Percentiles rank a stretch among this genome's conserved stretches.
Evolutionary conservation across 805 yeast species (phyloP).

Genomic region (Wickerhamomyces chambardii): DNA sequence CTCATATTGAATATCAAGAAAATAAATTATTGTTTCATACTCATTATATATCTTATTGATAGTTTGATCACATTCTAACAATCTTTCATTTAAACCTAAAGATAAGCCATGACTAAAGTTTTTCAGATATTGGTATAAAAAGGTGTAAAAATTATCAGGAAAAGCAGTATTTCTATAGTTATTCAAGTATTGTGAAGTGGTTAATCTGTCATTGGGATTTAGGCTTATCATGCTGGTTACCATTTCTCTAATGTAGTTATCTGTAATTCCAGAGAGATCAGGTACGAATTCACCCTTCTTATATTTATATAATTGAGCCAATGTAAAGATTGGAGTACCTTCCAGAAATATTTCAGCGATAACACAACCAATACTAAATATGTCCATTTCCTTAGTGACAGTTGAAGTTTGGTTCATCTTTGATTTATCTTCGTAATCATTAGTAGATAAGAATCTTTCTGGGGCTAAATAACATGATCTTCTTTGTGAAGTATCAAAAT

Average conservation of each 20-base stretch:
- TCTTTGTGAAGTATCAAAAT: constrained; percentile 84
- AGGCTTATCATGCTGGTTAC: constrained; percentile 54
- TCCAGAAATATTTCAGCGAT: constrained; percentile 85
- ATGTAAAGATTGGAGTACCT: constrained; percentile 78
- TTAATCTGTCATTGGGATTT: constrained; percentile 51
- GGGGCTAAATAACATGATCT: constrained; percentile 92
- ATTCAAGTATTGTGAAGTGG: constrained; percentile 43
- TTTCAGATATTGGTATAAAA: constrained; percentile 60
- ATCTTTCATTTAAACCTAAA: no score
- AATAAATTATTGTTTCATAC: constrained; percentile 39
- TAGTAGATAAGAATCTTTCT: constrained; percentile 54
- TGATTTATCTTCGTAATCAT: constrained; percentile 6
- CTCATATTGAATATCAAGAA: constrained; percentile 27
- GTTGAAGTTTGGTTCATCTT: constrained; percentile 11
- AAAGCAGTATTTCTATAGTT: constrained; percentile 43
- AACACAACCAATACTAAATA: constrained; percentile 78
- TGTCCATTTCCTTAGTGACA: constrained; percentile 64
- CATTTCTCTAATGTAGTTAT: constrained; percentile 40
- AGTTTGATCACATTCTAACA: constrained; percentile 41
- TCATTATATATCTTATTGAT: constrained; percentile 51
- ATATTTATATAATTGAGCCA: constrained; percentile 82
- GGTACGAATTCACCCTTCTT: constrained; percentile 62
- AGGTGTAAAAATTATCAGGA: constrained; percentile 61
- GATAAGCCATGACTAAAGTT: constrained; percentile 26
- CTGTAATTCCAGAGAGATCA: constrained; percentile 46